Conservation (phyloP, 1,284 basidiomycete species). For the Volvariella surrecta region DNA sequence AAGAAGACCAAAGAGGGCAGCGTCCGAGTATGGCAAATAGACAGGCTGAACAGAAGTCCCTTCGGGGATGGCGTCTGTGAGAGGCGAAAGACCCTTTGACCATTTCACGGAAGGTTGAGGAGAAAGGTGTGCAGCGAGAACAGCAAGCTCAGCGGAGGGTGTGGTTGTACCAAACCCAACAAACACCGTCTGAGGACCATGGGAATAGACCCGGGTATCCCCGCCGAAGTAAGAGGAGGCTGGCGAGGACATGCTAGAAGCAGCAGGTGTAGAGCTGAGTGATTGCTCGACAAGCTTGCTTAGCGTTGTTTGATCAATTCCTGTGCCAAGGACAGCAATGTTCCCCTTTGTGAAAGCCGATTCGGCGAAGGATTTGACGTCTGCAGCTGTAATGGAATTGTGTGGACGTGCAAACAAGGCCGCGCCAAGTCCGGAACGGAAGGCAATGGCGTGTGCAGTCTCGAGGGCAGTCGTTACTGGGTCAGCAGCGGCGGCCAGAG, state of each 20-base stretch:
- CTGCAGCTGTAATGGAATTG: slow-evolving; percentile 52
- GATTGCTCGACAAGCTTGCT: slow-evolving; percentile 65
- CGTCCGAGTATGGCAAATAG: slow-evolving; percentile 85
- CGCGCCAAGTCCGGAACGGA: slow-evolving; percentile 86
- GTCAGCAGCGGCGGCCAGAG: slow-evolving; percentile 50
- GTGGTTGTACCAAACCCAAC: slow-evolving; percentile 71
- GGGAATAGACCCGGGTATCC: slow-evolving; percentile 64
- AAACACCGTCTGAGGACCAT: slow-evolving; percentile 69
- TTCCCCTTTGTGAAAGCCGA: slow-evolving; percentile 70
- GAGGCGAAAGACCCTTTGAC: slow-evolving; percentile 64
- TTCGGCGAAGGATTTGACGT: slow-evolving; percentile 68
- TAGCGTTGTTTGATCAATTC: slow-evolving; percentile 69
- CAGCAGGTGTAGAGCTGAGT: slow-evolving; percentile 40
- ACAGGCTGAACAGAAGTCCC: slow-evolving; percentile 62
- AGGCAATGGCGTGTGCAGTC: slow-evolving; percentile 80
- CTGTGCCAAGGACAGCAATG: slow-evolving; percentile 80
- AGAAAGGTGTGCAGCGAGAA: slow-evolving; percentile 72
- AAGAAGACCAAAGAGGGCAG: slow-evolving; percentile 75
- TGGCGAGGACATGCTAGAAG: slow-evolving; percentile 31
- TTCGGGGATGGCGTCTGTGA: slow-evolving; percentile 45
- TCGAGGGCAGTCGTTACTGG: slow-evolving; percentile 69
- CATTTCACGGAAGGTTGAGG: slow-evolving; percentile 77
- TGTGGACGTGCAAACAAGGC: slow-evolving; percentile 79
- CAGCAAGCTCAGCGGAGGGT: slow-evolving; percentile 62
- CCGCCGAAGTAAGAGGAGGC: slow-evolving; percentile 75